Evolutionary conservation across 768 basidiomycete species (phyloP).

Genomic region (Phanerochaete carnosa): DNA sequence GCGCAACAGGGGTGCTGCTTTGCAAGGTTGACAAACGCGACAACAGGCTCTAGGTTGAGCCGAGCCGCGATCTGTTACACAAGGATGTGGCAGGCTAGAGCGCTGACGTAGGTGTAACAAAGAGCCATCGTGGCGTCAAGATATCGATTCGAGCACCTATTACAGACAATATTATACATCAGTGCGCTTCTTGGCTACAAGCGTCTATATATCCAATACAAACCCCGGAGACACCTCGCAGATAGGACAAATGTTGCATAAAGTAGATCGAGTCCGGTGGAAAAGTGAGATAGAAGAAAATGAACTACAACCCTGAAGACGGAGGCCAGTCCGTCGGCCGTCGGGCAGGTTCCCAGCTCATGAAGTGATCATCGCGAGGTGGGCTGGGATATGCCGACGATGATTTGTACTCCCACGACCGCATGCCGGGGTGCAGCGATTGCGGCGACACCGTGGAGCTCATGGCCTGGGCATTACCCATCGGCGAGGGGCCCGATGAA

Average conservation of each 20-base stretch:
- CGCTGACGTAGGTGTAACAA: conserved; percentile 6
- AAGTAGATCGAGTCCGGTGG: background rate
- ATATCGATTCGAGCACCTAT: background rate
- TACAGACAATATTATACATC: background rate
- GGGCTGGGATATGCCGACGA: conserved; percentile 27
- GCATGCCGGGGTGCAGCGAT: conserved; percentile 9
- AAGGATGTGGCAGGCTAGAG: no score
- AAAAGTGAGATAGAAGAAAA: background rate
- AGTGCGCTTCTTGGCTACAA: background rate
- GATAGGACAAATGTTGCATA: background rate
- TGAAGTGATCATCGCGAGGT: conserved; percentile 53
- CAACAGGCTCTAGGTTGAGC: no score
- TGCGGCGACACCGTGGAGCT: conserved; percentile 15
- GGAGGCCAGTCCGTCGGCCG: conserved; percentile 16
- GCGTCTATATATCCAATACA: conserved; percentile 6
- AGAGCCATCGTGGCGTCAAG: conserved; percentile 2
- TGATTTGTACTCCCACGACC: conserved; percentile 23
- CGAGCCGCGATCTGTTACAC: no score
- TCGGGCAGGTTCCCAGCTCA: conserved; percentile 57
- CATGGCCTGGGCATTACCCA: background rate
- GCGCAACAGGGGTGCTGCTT: no score
- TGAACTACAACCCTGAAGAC: background rate
- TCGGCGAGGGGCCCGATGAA: background rate
- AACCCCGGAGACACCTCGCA: background rate
- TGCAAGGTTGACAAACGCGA: no score